Base-by-base conservation (phyloP, 2,329 filamentous ascomycete genomes). In the Fusarium longipes region DNA sequence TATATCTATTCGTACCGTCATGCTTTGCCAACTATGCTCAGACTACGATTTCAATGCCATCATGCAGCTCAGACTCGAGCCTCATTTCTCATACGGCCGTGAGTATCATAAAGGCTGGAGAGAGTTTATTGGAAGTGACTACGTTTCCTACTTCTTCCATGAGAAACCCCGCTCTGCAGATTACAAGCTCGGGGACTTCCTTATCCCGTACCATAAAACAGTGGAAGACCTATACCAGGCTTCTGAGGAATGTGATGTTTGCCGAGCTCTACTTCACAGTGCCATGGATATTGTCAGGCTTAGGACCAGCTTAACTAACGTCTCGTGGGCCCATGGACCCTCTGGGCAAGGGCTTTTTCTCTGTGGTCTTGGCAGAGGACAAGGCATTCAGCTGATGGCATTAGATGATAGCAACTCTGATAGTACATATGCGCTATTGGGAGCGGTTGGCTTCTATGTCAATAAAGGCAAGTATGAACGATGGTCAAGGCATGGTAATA, bases 301-400 rank as follows among this genome's bases (percentile, higher is more conserved):
- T 7, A 27, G 2, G 44, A 22, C 9, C 2, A 11, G 7, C 18
- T 8, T 2, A 25, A 30, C 2, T 0, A 2, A 4, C 18, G 6
- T n/a, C n/a, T n/a, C n/a, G n/a, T n/a, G n/a, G n/a, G 15, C 6
- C 10, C 17, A 8, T 5, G 10, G 0, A 4, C 10, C 25, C 10
- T n/a, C 22, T 8, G 22, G 25, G 14, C 2, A 8, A 17, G 18
- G 18, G 2, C 2, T 53, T 1, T 35, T 29, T 3, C 8, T 53
- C 1, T 38, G 5, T 6, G 48, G 48, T 0, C 17, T 27, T 5
- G 1, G 6, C 0, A 30, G 4, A 0, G 7, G 38, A 2, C 17
- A 57, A 22, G 38, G 48, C 0, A 25, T 54, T 10, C 17, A 43
- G 2, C 7, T 54, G 0, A 12, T 57, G 24, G 54, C 1, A 10